Evolutionary conservation across 495 filamentous ascomycete species (phyloP).

Genomic region (Daldinia vernicosa): DNA sequence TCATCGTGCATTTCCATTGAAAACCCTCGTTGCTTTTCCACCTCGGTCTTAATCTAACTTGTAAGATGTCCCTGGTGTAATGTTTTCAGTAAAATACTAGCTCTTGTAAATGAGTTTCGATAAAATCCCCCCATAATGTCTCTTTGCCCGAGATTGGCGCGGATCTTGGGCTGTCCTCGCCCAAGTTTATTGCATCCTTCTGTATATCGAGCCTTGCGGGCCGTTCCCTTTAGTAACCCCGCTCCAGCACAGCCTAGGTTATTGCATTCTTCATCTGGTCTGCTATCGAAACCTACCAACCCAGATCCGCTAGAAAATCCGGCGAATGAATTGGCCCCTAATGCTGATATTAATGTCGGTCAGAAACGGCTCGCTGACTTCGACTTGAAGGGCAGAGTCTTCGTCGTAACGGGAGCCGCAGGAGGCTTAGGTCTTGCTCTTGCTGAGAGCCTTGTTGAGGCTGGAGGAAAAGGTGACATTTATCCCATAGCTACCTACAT

Average conservation of each 20-base stretch:
- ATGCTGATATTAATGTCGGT: constrained; percentile 38
- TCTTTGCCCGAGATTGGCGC: constrained; percentile 31
- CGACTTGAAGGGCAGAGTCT: constrained; percentile 66
- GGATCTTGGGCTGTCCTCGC: constrained; percentile 12
- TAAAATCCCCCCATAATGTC: constrained; percentile 21
- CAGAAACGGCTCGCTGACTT: constrained; percentile 53
- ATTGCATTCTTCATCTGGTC: constrained; percentile 19
- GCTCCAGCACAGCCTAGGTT: neutral
- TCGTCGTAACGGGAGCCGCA: constrained; percentile 70
- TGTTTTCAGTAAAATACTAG: neutral
- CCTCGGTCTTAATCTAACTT: neutral
- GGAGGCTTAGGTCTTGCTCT: constrained; percentile 71
- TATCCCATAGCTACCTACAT: neutral
- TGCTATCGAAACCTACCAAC: constrained; percentile 26
- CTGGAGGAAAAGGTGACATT: constrained; percentile 69
- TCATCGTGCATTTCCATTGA: neutral
- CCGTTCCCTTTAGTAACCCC: neutral
- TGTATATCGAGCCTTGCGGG: neutral
- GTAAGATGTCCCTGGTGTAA: neutral
- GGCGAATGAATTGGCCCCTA: constrained; percentile 33
- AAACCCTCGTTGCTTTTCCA: neutral
- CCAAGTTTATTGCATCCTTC: constrained; percentile 5
- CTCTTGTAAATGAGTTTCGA: constrained; percentile 14
- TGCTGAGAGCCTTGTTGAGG: constrained; percentile 73
- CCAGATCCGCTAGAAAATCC: constrained; percentile 42